Conservation (phyloP, 1,284 basidiomycete genomes). For the Golubevia sp. region DNA sequence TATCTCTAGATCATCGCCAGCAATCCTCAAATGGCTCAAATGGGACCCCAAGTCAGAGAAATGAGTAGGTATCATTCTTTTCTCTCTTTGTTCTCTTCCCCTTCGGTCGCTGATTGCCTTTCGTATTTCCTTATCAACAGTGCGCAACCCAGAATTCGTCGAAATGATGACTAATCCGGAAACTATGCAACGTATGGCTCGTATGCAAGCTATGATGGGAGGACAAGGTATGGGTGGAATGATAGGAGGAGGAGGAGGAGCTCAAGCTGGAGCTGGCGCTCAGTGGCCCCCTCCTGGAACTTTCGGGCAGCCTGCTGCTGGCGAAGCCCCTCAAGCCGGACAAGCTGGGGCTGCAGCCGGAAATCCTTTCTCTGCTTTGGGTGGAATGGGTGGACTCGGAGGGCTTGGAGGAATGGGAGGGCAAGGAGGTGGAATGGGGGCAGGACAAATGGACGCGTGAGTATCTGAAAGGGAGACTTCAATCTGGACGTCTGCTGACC, state of each 20-base stretch:
- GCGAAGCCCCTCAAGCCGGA: constrained; percentile 14
- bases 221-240: constrained; percentile 26
- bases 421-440: constrained; percentile 15
- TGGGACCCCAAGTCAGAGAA: constrained; percentile 38
- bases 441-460: constrained; percentile 7
- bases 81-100: not conserved
- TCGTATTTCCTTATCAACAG: not conserved
- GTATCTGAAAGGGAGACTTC: no score
- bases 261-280: constrained; percentile 8
- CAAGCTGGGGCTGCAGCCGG: not conserved
- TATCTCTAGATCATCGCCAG: constrained; percentile 22
- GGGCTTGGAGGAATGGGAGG: constrained; percentile 20
- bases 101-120: not conserved
- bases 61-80: constrained; percentile 13
- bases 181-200: constrained; percentile 47
- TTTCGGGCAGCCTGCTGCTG: constrained; percentile 19
- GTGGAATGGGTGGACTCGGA: constrained; percentile 16
- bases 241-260: constrained; percentile 14
- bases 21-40: constrained; percentile 47
- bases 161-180: constrained; percentile 55
- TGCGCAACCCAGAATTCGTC: constrained; percentile 21
- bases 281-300: constrained; percentile 43
- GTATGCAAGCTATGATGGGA: constrained; percentile 41
- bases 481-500: no score
- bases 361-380: constrained; percentile 10